Evolutionary conservation across 2,329 filamentous ascomycete genomes (phyloP), one percentile per base, ranked within the genome.

Genomic region (Triangularia verruculosa): DNA sequence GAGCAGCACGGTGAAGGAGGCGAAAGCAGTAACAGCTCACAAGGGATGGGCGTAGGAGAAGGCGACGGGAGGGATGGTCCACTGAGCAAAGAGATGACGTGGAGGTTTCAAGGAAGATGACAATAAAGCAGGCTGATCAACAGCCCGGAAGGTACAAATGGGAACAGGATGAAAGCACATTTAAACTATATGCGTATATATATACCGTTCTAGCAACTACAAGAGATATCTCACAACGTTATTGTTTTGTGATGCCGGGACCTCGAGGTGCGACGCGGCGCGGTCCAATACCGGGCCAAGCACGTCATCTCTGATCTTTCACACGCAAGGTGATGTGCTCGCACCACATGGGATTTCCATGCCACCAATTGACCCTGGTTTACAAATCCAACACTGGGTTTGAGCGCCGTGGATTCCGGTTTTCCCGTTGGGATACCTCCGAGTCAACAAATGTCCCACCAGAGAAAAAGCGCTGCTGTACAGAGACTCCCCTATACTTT

Each of bases 291-390:
- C 39, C 34, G 3, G 30, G 17, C 24, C 57, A 52, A 59, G 57
- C 57, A 59, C 57, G 57, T 25, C 24, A 59, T 59, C 24, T 28
- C 34, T 13, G 7, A 7, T 43, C 57, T n/a, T 20, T 13, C 30
- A 59, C 39, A 59, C 57, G 57, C 57, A 59, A 59, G 52, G 20
- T 59, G 57, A 32, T 47, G 57, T 52, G 57, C 34, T 51, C 17
- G 12, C 24, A 13, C 22, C 27, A 28, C 27, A 28, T 9, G 27
- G 27, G 27, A 9, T n/a, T n/a, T n/a, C n/a, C n/a, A n/a, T n/a
- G n/a, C n/a, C n/a, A 28, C 5, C 27, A 9, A 11, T 32, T 32
- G 30, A 11, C 9, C 13, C 11, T 32, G 30, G 30, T 32, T 22
- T 47, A 47, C 39, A 47, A 47, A 47, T 47, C 39, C 39, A 47